A percentile compares a stretch with the other conserved stretches of the same genome.
phyloP scores from a whole-genome alignment of 75 land plant species.

The Sequoia sempervirens region DNA sequence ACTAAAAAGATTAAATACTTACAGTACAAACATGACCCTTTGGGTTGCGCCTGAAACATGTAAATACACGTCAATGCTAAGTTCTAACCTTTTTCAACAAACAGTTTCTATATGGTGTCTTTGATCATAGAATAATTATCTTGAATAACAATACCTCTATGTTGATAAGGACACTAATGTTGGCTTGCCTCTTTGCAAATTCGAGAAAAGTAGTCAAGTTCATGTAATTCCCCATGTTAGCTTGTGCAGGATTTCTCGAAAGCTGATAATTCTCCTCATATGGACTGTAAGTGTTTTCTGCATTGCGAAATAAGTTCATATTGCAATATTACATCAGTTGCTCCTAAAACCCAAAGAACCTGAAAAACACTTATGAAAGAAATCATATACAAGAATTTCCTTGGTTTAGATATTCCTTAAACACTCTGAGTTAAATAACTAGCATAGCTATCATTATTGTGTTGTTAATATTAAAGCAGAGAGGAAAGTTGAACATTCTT shows the following conservation, averaged over 20 bases:
- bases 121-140: neutral
- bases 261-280: conserved; percentile 1
- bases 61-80: neutral
- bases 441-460: neutral
- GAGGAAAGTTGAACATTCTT: neutral
- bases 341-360: neutral
- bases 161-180: conserved; percentile 62
- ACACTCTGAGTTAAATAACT: neutral
- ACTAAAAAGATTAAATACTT: conserved; percentile 25
- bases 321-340: neutral
- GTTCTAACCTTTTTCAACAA: neutral
- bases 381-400: neutral
- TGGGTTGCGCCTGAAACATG: conserved; percentile 31
- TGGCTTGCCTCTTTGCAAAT: conserved; percentile 61
- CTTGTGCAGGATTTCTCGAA: conserved; percentile 46
- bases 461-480: neutral
- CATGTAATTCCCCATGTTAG: conserved; percentile 48
- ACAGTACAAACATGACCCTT: conserved; percentile 43
- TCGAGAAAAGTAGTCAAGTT: conserved; percentile 61
- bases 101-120: neutral
- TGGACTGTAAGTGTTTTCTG: conserved; percentile 62
- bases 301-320: conserved; percentile 1
- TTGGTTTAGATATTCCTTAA: neutral
- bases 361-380: neutral
- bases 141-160: conserved; percentile 46